Evolutionary conservation across 768 basidiomycete genomes (phyloP).

Genomic region (Mycena galericulata): DNA sequence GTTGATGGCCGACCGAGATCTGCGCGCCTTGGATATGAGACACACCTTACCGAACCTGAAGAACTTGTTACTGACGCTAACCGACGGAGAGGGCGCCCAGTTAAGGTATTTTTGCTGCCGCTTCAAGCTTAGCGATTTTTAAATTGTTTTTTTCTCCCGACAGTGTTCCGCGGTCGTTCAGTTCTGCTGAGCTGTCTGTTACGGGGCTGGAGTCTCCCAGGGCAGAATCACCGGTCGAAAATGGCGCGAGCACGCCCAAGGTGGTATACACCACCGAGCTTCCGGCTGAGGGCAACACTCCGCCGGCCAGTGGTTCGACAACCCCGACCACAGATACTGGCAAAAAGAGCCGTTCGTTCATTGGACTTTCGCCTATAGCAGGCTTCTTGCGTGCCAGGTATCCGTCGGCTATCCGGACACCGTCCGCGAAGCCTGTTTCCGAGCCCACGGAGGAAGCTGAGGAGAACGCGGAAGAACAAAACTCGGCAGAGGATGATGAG

Average conservation of each 20-base stretch:
- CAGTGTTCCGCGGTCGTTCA: conserved; percentile 27
- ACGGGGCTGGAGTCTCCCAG: conserved; percentile 39
- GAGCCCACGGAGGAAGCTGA: conserved; percentile 22
- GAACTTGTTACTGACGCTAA: conserved; percentile 89
- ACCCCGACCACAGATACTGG: conserved; percentile 63
- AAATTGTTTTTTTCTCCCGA: conserved; percentile 31
- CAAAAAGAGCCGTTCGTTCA: conserved; percentile 60
- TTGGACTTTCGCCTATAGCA: conserved; percentile 72
- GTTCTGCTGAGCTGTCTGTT: conserved; percentile 30
- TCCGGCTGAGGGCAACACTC: conserved; percentile 51
- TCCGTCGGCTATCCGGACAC: conserved; percentile 56
- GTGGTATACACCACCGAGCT: conserved; percentile 40
- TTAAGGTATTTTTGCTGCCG: conserved; percentile 33
- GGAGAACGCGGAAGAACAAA: conserved; percentile 23
- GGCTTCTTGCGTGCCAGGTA: conserved; percentile 74
- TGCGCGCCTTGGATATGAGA: conserved; percentile 91
- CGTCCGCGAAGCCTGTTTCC: conserved; percentile 11
- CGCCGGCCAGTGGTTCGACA: conserved; percentile 65
- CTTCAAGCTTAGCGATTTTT: conserved; percentile 25
- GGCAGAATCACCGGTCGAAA: conserved; percentile 41
- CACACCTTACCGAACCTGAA: conserved; percentile 98
- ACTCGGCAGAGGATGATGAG: conserved; percentile 49
- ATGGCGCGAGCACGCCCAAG: conserved; percentile 50
- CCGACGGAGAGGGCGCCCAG: conserved; percentile 71
- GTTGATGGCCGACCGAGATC: conserved; percentile 92